These are phyloP conservation scores for Talaromyces adpressus DNA, from an alignment of 495 filamentous ascomycete genomes.

Conservation along the genomic window DNA sequence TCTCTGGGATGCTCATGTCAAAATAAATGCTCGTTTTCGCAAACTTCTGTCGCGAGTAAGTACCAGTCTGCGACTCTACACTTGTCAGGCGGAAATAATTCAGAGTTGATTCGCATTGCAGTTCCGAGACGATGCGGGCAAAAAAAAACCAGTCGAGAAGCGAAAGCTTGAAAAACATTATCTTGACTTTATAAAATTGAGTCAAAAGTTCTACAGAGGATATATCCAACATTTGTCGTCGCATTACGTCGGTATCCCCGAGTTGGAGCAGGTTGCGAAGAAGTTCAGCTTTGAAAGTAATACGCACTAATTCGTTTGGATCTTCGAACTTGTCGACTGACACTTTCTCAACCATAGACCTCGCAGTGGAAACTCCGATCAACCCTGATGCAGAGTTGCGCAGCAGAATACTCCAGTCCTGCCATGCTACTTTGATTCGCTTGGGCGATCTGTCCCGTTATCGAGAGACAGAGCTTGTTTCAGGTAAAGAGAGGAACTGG, in stretches of 20 bases:
- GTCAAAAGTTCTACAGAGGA: constrained; percentile 77
- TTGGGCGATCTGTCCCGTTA: constrained; percentile 92
- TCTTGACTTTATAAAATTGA: constrained; percentile 73
- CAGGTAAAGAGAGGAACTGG: constrained; percentile 62
- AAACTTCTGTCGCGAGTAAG: constrained; percentile 49
- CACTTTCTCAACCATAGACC: constrained; percentile 21
- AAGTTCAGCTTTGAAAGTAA: constrained; percentile 57
- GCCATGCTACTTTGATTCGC: constrained; percentile 75
- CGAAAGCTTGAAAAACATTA: constrained; percentile 78
- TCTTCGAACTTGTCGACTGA: not conserved
- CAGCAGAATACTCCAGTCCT: constrained; percentile 58
- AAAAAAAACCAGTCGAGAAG: constrained; percentile 62
- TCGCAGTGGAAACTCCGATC: constrained; percentile 29
- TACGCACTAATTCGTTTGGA: not conserved
- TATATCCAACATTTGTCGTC: constrained; percentile 74
- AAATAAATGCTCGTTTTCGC: constrained; percentile 70
- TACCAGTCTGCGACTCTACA: constrained; percentile 4
- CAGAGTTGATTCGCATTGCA: constrained; percentile 15
- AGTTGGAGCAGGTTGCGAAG: constrained; percentile 64
- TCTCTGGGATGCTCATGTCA: constrained; percentile 74
- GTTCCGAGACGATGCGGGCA: constrained; percentile 48
- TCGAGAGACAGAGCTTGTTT: constrained; percentile 60
- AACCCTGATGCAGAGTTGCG: constrained; percentile 42
- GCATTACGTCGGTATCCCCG: constrained; percentile 61
- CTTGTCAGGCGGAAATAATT: not conserved